Evolutionary conservation across 2,329 filamentous ascomycete genomes (phyloP), one percentile per base, ranked within the genome.

Genomic region (Pochonia chlamydosporia): DNA sequence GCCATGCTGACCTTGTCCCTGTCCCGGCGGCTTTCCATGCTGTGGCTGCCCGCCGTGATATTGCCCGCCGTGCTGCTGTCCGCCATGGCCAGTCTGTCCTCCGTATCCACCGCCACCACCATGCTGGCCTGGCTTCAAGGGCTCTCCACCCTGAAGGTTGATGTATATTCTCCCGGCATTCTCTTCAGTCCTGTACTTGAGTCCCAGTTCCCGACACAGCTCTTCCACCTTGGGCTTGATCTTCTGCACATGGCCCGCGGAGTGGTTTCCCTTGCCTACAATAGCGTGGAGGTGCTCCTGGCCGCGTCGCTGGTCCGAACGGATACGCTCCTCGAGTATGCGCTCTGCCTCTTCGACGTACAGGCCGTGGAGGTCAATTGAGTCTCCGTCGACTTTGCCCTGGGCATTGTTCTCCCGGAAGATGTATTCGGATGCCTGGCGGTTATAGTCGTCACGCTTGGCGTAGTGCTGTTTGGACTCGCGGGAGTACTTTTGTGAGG

Each of bases 271-370:
- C 68, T 92, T 95, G 60, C 93, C 93, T 25, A 97, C 92, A 60
- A 99, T 96, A 35, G 95, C 91, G 69, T 96, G 90, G 47, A 99
- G 72, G 69, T 96, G 89, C 18, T 74, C 81, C 70, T 95, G 85
- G 1, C 88, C 88, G 30, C 81, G 77, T 45, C 77, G 66, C 63
- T 82, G 81, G 49, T 90, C 90, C 56, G 87, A 84, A 55, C 81
- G 80, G 61, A 99, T 95, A 55, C 93, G 79, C 67, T 88, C 76
- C 70, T 92, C 88, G 20, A 97, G 73, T 48, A 96, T 93, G 54
- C 89, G 81, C 72, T 96, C 90, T 5, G 93, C 93, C 72, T 97
- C 93, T 64, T 96, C 89, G 49, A 96, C 91, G 60, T 86, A 96
- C 62, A 95, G 87, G 3, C 93, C 93, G 66, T 99, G 93, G 41